These are phyloP conservation scores for Pseudonitzschia multiseries DNA, from an alignment of 108 stramenopile genomes.

Conservation along the genomic window DNA sequence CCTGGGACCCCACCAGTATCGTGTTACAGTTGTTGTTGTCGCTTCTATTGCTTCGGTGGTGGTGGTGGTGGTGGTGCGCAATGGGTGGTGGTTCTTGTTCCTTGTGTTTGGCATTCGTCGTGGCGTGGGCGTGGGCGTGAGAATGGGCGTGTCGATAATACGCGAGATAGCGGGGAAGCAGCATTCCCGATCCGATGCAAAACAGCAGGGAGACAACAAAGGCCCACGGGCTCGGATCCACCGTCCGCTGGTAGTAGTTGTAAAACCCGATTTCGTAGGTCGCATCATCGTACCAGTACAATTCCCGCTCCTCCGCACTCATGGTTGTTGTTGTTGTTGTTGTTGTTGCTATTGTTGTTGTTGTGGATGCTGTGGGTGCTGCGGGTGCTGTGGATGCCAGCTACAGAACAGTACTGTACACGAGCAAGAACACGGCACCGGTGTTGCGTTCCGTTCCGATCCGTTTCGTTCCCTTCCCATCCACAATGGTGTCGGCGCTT, in stretches of 20 bases:
- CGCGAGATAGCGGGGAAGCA: conserved; percentile 12
- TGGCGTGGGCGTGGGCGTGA: no score
- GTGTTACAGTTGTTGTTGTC: background rate
- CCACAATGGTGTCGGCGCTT: no score
- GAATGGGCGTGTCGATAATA: background rate
- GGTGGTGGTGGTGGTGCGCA: background rate
- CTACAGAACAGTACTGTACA: no score
- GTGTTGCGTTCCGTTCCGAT: background rate
- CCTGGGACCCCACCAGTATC: background rate
- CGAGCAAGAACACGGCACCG: background rate
- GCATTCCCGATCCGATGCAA: background rate
- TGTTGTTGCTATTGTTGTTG: no score
- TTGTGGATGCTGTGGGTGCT: no score
- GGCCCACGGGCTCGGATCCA: conserved; percentile 11
- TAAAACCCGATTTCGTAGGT: conserved; percentile 5
- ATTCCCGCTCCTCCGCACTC: background rate
- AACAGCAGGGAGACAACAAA: background rate
- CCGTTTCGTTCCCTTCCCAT: background rate
- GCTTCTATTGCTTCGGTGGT: background rate
- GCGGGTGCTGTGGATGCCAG: no score
- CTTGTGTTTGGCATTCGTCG: background rate
- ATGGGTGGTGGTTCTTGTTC: background rate
- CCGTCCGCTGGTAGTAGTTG: conserved; percentile 14
- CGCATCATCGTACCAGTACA: conserved; percentile 17
- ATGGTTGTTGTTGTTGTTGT: conserved; percentile 6